Evolutionary conservation across 208 protist species (phyloP), one percentile per base, ranked within the genome.

Genomic region (Leishmania tarentolae): DNA sequence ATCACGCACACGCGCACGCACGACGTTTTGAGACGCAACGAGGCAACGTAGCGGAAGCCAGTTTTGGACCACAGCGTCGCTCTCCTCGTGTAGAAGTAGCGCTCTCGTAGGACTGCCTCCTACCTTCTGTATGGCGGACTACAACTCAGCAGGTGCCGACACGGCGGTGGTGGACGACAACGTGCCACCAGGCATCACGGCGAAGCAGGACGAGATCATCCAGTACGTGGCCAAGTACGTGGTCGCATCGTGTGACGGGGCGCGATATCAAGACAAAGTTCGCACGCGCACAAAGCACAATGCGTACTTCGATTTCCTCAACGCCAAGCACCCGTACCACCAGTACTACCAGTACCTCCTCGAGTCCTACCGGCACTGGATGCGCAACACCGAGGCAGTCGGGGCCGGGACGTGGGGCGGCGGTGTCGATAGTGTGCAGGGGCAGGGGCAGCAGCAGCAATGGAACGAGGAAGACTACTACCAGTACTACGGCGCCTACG

Each of bases 181-280:
- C 71, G 37, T 82, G 3, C 93, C 93, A 7, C 75, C 79, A 11
- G 93, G 91, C 52, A 92, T 97, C 46, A 88, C 88, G 5, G 82
- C 86, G 9, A 93, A 94, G 74, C 92, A 97, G 72, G 93, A 97
- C 81, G 86, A 90, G 9, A 94, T 97, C 79, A 95, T 97, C 57
- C 90, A 94, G 70, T 85, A 93, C 74, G 92, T 94, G 11, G 93
- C 93, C 69, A 90, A 94, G 69, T 94, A 94, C 76, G 91, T 97
- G n/a, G 92, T 92, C 4, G 84, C 83, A 46, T 92, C 86, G 37
- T 94, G 91, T 68, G 87, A 97, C 80, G 83, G 86, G 8, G 90
- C 92, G 11, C 86, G 88, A 8, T 95, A 93, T 71, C 91, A 97
- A 53, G 81, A 94, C 50, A 89, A 93, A 68, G 82, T 97, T 3